phyloP scores from a whole-genome alignment of 306 rosid genomes.

The Trichosanthes truncata region DNA sequence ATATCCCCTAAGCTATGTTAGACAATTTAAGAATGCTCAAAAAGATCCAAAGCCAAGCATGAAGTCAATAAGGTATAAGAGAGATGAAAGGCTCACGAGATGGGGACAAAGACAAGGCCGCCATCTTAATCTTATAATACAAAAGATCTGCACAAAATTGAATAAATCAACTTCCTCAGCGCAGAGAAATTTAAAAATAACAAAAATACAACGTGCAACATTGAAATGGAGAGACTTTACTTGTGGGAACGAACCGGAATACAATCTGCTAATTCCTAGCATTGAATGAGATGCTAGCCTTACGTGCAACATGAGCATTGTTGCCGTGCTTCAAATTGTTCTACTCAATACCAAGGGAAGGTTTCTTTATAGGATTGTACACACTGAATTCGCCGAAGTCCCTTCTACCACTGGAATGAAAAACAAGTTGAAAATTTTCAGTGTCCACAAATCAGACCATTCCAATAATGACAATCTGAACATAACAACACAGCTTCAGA shows the following conservation, averaged over 20 bases:
- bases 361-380: constrained; percentile 47
- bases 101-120: constrained; percentile 1
- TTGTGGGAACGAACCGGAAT: not conserved
- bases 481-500: not conserved
- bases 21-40: not conserved
- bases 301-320: not conserved
- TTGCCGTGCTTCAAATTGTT: not conserved
- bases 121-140: constrained; percentile 1
- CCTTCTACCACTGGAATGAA: constrained; percentile 72
- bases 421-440: not conserved
- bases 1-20: not conserved
- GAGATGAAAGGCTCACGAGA: constrained; percentile 3
- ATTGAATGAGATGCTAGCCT: not conserved
- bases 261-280: not conserved
- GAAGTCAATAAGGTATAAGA: not conserved
- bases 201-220: not conserved
- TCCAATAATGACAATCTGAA: not conserved
- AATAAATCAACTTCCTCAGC: not conserved
- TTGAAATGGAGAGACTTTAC: not conserved
- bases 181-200: not conserved
- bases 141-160: not conserved
- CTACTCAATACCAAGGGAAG: constrained; percentile 3
- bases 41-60: not conserved
- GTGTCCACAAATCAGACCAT: not conserved
- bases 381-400: constrained; percentile 84